Evolutionary conservation across 495 filamentous ascomycete genomes (phyloP).

Genomic region (Penicillium atrosanguineum): DNA sequence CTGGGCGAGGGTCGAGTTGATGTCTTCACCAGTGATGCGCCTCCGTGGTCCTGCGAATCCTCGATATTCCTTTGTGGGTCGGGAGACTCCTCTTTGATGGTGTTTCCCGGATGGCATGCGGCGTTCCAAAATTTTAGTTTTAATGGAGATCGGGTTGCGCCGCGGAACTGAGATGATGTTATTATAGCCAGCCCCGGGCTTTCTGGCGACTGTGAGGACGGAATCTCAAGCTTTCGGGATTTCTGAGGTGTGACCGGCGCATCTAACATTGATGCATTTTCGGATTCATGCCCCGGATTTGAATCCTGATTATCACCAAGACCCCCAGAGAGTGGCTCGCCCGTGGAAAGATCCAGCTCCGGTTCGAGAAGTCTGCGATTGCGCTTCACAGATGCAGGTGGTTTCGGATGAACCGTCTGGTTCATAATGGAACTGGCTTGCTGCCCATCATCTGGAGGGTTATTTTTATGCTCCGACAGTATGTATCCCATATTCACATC

Average conservation of each 20-base stretch:
- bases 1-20: slow-evolving; percentile 3
- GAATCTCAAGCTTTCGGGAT: slow-evolving; percentile 34
- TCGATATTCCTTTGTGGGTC: not conserved
- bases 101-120: not conserved
- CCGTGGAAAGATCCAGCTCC: slow-evolving; percentile 26
- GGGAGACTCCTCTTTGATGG: slow-evolving; percentile 28
- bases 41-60: slow-evolving; percentile 4
- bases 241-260: slow-evolving; percentile 36
- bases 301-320: slow-evolving; percentile 10
- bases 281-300: not conserved
- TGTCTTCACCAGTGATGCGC: slow-evolving; percentile 1
- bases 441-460: not conserved
- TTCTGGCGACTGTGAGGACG: slow-evolving; percentile 48
- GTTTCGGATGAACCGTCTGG: not conserved
- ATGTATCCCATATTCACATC: slow-evolving; percentile 40
- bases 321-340: slow-evolving; percentile 21
- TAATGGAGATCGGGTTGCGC: slow-evolving; percentile 29
- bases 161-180: slow-evolving; percentile 39
- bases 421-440: not conserved
- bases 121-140: slow-evolving; percentile 14
- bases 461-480: slow-evolving; percentile 20
- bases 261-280: not conserved
- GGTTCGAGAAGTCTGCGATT: slow-evolving; percentile 14
- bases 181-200: slow-evolving; percentile 40
- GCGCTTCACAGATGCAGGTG: slow-evolving; percentile 6